Evolutionary conservation across 495 filamentous ascomycete genomes (phyloP).

Genomic region (Tirmania nivea): DNA sequence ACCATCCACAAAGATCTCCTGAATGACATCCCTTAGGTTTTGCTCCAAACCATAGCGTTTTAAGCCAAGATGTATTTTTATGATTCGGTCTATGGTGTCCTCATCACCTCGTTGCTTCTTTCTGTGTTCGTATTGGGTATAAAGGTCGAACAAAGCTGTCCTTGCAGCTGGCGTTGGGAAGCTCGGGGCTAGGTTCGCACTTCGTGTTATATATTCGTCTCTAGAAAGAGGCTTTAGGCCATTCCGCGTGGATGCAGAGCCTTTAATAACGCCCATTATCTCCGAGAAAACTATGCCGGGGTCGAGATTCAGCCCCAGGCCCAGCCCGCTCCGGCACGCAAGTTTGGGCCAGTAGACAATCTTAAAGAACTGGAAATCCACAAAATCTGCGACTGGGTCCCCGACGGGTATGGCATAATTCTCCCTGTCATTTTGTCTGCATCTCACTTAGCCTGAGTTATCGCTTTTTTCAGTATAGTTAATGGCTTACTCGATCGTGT

Average conservation of each 20-base stretch:
- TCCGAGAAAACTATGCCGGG: neutral
- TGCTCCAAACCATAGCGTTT: too few relatives aligned
- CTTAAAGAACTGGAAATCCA: too few relatives aligned
- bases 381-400: too few relatives aligned
- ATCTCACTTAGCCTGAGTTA: too few relatives aligned
- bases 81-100: slow-evolving; percentile 23
- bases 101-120: slow-evolving; percentile 19
- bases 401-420: too few relatives aligned
- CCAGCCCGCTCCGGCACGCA: too few relatives aligned
- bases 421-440: too few relatives aligned
- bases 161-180: slow-evolving; percentile 18
- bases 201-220: neutral
- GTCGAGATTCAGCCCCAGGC: too few relatives aligned
- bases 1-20: slow-evolving; percentile 28
- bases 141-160: slow-evolving; percentile 19
- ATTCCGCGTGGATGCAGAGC: neutral
- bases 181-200: slow-evolving; percentile 5
- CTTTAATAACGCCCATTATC: neutral
- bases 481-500: neutral
- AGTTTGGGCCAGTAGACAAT: too few relatives aligned
- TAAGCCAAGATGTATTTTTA: too few relatives aligned
- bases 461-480: too few relatives aligned
- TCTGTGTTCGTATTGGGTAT: slow-evolving; percentile 20
- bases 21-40: too few relatives aligned
- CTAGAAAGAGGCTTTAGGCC: neutral